Evolutionary conservation across 345 rosid species (phyloP).

Genomic region (Eucalyptus camaldulensis): DNA sequence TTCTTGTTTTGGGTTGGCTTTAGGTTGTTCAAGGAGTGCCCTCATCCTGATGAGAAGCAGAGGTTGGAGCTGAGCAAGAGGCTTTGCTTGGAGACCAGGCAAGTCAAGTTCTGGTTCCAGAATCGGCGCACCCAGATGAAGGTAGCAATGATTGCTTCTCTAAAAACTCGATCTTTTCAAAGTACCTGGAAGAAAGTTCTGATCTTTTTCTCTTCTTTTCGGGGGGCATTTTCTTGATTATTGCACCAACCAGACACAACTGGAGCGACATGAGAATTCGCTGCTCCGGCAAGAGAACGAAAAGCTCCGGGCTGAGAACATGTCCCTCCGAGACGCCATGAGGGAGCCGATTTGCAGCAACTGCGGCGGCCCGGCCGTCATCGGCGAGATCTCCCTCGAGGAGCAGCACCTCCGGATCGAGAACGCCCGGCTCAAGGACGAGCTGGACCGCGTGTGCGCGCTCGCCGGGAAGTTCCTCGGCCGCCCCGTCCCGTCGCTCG

Average conservation of each 20-base stretch:
- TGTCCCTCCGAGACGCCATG: constrained; percentile 91
- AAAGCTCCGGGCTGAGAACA: constrained; percentile 78
- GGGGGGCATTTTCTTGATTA: not conserved
- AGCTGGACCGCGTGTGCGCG: constrained; percentile 73
- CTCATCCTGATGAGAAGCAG: constrained; percentile 97
- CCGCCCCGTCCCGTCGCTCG: constrained; percentile 46
- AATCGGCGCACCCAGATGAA: constrained; percentile 98
- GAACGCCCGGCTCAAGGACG: constrained; percentile 78
- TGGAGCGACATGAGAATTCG: constrained; percentile 86
- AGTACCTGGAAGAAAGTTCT: not conserved
- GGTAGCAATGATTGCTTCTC: constrained; percentile 19
- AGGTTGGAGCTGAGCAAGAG: constrained; percentile 67
- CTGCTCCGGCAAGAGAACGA: constrained; percentile 81
- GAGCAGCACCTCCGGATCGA: constrained; percentile 88
- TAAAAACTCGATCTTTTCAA: not conserved
- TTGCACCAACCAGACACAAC: constrained; percentile 47
- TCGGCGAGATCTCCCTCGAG: constrained; percentile 72
- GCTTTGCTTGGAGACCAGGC: constrained; percentile 80
- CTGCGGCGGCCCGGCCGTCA: constrained; percentile 86
- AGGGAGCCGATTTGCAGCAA: constrained; percentile 76
- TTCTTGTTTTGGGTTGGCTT: not conserved
- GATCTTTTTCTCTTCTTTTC: not conserved
- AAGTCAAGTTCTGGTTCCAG: constrained; percentile 97
- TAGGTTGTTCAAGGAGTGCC: constrained; percentile 82
- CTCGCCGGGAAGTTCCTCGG: constrained; percentile 90